Conservation (phyloP, 345 rosid species). For the Jatropha curcas region DNA sequence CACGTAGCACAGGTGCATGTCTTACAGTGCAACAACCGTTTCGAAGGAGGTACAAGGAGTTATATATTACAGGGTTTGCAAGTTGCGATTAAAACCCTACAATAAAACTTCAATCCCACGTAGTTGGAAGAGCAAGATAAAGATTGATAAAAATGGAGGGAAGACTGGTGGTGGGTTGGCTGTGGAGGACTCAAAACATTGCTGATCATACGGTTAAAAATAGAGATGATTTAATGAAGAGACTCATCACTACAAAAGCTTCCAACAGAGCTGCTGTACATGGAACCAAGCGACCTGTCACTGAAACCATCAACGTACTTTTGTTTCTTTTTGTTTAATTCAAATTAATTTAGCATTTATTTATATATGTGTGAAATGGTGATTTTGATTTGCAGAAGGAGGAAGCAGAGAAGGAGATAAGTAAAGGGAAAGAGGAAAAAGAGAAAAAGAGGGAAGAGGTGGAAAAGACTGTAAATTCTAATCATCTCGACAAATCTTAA, state of each 20-base stretch:
- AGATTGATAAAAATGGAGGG: not conserved
- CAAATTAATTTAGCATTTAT: too few relatives aligned
- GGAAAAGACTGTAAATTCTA: conserved; percentile 19
- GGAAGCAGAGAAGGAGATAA: conserved; percentile 23
- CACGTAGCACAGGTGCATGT: conserved; percentile 1
- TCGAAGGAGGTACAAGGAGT: not conserved
- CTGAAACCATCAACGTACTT: conserved; percentile 11
- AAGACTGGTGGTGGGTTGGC: not conserved
- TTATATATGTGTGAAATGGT: not conserved
- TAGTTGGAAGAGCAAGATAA: too few relatives aligned
- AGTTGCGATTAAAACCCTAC: too few relatives aligned
- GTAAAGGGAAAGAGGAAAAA: conserved; percentile 19
- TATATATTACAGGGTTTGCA: too few relatives aligned
- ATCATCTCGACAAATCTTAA: not conserved
- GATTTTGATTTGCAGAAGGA: conserved; percentile 14
- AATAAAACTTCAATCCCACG: too few relatives aligned
- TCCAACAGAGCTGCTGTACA: conserved; percentile 33
- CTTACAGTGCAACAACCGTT: not conserved
- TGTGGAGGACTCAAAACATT: conserved; percentile 5
- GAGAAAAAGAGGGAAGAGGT: conserved; percentile 21
- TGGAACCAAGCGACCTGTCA: conserved; percentile 26
- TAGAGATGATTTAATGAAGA: not conserved
- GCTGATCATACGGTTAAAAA: not conserved
- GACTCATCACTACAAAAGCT: conserved; percentile 19
- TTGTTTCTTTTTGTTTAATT: not conserved